Conservation (phyloP, 2,329 filamentous ascomycete species). For the Aspergillus versicolor region DNA sequence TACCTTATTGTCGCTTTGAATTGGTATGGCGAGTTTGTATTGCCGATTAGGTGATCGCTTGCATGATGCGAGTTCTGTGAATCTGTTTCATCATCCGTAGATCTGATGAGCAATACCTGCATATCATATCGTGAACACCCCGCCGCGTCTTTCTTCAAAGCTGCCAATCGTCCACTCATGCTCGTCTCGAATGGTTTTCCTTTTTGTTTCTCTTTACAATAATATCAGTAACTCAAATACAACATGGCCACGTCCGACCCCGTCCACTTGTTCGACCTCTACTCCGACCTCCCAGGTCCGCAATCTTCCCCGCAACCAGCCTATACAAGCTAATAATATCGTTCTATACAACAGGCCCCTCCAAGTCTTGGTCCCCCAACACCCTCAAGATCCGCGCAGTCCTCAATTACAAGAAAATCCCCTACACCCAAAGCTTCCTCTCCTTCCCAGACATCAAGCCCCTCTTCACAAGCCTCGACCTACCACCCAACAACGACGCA, state of each 20-base stretch:
- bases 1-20: not conserved
- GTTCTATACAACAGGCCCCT: conserved; percentile 19
- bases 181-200: not conserved
- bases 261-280: conserved; percentile 35
- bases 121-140: too few relatives aligned
- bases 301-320: too few relatives aligned
- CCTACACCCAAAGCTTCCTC: not conserved
- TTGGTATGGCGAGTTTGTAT: too few relatives aligned
- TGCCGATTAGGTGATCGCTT: too few relatives aligned
- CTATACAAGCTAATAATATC: not conserved
- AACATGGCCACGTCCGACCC: conserved; percentile 3
- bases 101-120: too few relatives aligned
- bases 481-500: conserved; percentile 17
- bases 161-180: not conserved
- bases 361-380: conserved; percentile 28
- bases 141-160: too few relatives aligned
- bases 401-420: conserved; percentile 1
- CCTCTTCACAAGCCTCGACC: conserved; percentile 20
- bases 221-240: not conserved
- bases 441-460: conserved; percentile 20
- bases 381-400: conserved; percentile 7
- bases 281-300: conserved; percentile 24
- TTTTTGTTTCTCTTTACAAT: too few relatives aligned
- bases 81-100: too few relatives aligned
- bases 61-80: too few relatives aligned